Evolutionary conservation across 2,329 filamentous ascomycete genomes (phyloP).

Genomic region (Pestalotiopsis sp.): DNA sequence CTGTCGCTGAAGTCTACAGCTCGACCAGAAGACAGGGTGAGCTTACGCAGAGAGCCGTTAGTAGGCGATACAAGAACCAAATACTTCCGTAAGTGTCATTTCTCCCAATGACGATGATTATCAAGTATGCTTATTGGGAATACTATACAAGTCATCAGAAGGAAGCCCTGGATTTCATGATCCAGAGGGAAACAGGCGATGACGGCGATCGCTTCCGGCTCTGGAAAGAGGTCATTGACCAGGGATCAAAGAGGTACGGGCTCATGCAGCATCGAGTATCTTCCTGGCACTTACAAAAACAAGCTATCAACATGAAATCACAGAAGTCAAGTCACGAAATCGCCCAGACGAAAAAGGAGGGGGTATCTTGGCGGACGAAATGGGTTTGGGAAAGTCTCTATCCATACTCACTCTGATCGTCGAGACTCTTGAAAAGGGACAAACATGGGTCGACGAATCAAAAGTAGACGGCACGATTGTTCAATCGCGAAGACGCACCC

Average conservation of each 20-base stretch:
- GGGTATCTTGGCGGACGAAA: slow-evolving; percentile 62
- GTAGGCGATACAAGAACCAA: slow-evolving; percentile 20
- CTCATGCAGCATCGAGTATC: neutral
- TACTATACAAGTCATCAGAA: slow-evolving; percentile 37
- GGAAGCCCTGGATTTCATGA: slow-evolving; percentile 39
- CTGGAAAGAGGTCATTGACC: slow-evolving; percentile 34
- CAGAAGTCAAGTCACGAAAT: slow-evolving; percentile 32
- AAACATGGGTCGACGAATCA: slow-evolving; percentile 33
- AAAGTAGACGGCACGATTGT: slow-evolving; percentile 17
- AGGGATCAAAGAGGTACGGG: slow-evolving; percentile 24
- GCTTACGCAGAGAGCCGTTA: slow-evolving; percentile 22
- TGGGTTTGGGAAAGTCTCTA: slow-evolving; percentile 63
- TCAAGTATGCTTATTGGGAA: neutral
- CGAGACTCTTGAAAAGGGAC: slow-evolving; percentile 39
- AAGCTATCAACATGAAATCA: slow-evolving; percentile 43
- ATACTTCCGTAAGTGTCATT: slow-evolving; percentile 26
- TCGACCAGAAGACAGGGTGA: slow-evolving; percentile 21
- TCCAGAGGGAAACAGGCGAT: slow-evolving; percentile 38
- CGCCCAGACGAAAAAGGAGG: slow-evolving; percentile 36
- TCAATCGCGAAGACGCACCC: slow-evolving; percentile 26
- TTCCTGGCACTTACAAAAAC: neutral
- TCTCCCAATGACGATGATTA: neutral
- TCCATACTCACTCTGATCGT: slow-evolving; percentile 53
- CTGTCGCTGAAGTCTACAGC: slow-evolving; percentile 22
- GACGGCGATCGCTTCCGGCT: slow-evolving; percentile 32